A percentile compares a stretch with the other conserved stretches of the same genome.
Conservation (phyloP, 495 filamentous ascomycete species). For the Annulohypoxylon nitens region DNA sequence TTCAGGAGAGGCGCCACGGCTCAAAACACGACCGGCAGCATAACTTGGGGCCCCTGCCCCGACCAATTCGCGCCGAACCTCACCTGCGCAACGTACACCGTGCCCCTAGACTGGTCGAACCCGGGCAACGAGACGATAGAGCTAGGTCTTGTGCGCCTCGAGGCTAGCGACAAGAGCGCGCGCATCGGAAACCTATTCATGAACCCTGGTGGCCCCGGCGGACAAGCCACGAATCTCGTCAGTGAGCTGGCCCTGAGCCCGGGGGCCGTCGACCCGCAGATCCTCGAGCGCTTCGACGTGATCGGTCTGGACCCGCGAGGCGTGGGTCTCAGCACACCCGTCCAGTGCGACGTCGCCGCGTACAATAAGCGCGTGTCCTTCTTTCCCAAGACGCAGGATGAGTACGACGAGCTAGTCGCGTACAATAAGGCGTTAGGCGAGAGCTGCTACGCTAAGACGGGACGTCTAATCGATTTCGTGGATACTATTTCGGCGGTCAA, state of each 20-base stretch:
- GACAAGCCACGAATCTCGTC: constrained; percentile 41
- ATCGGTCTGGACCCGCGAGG: constrained; percentile 53
- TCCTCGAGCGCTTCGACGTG: constrained; percentile 49
- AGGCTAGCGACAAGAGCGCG: constrained; percentile 42
- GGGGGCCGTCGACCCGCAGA: constrained; percentile 37
- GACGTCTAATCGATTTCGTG: constrained; percentile 53
- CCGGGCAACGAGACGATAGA: constrained; percentile 46
- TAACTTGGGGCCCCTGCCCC: constrained; percentile 47
- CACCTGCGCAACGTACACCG: constrained; percentile 44
- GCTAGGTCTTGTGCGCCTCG: constrained; percentile 46
- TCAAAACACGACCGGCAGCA: constrained; percentile 16
- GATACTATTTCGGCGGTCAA: constrained; percentile 58
- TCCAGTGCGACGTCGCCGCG: constrained; percentile 54
- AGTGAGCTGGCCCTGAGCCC: constrained; percentile 2
- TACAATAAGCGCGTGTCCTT: constrained; percentile 52
- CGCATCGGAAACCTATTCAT: constrained; percentile 55
- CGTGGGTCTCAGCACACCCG: constrained; percentile 55
- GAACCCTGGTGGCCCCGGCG: constrained; percentile 58
- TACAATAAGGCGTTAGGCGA: constrained; percentile 53
- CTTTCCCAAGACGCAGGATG: constrained; percentile 50
- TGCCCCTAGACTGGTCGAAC: constrained; percentile 47
- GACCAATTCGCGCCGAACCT: constrained; percentile 34
- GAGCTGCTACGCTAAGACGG: constrained; percentile 55
- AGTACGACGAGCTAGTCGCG: constrained; percentile 50
- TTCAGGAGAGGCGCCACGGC: neutral